phyloP scores from a whole-genome alignment of 495 filamentous ascomycete species.

The Penicillium nucicola region DNA sequence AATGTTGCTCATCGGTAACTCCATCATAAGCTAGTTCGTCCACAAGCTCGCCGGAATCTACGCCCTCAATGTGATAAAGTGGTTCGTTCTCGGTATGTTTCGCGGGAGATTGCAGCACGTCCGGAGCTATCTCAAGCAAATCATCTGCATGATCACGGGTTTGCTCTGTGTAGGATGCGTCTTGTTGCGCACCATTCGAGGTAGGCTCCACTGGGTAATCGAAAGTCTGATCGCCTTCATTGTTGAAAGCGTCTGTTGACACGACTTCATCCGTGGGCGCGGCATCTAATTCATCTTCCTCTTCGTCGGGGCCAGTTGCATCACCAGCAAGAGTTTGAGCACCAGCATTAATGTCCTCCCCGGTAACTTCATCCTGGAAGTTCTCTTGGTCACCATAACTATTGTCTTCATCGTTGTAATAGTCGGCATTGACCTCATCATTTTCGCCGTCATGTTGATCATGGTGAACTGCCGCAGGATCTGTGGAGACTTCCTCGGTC shows the following conservation, averaged over 20 bases:
- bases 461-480: background rate
- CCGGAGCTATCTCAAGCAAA: constrained; percentile 30
- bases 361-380: constrained; percentile 12
- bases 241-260: constrained; percentile 9
- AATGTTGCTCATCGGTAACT: constrained; percentile 14
- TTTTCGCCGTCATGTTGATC: constrained; percentile 12
- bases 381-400: constrained; percentile 7
- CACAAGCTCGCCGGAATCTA: constrained; percentile 12
- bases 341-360: constrained; percentile 16
- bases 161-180: constrained; percentile 9
- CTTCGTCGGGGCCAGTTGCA: constrained; percentile 14
- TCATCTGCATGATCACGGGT: constrained; percentile 27
- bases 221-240: constrained; percentile 15
- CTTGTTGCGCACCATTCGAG: constrained; percentile 8
- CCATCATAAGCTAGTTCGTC: constrained; percentile 3
- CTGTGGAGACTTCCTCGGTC: constrained; percentile 10
- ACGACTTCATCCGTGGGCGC: constrained; percentile 20
- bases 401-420: constrained; percentile 11
- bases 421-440: constrained; percentile 2
- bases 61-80: constrained; percentile 20
- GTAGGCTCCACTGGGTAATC: constrained; percentile 14
- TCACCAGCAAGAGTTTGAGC: background rate
- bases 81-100: constrained; percentile 13
- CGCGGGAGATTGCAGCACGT: constrained; percentile 26
- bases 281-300: constrained; percentile 12